Percentiles rank a stretch among this genome's conserved stretches.
phyloP scores from a whole-genome alignment of 495 filamentous ascomycete genomes.

The Talaromyces proteolyticus region DNA sequence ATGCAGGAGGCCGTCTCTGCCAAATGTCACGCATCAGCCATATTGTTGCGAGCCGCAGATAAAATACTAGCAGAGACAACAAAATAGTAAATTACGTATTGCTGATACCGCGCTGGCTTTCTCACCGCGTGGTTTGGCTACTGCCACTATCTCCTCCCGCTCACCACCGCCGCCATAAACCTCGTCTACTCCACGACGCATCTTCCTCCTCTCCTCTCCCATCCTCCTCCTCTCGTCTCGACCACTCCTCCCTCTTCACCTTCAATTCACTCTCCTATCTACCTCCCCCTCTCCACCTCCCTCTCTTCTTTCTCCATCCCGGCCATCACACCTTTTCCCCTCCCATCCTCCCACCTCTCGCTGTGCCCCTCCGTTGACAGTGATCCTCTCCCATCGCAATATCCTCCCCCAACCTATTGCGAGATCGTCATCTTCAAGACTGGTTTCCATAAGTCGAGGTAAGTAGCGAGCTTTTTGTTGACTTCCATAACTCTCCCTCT shows the following conservation, averaged over 20 bases:
- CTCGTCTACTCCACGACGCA: conserved; percentile 16
- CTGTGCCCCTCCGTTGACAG: conserved; percentile 7
- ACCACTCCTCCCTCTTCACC: conserved; percentile 11
- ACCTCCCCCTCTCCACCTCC: conserved; percentile 6
- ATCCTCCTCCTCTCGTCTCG: conserved; percentile 9
- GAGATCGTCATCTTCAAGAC: background rate
- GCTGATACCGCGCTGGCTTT: background rate
- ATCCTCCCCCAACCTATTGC: background rate
- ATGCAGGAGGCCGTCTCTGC: background rate
- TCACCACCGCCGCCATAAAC: conserved; percentile 17
- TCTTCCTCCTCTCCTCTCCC: conserved; percentile 15
- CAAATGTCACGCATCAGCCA: background rate
- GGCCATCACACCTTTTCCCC: conserved; percentile 19
- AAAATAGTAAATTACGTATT: no score
- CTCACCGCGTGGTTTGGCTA: background rate
- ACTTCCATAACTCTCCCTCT: no score
- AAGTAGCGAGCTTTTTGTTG: no score
- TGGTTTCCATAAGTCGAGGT: background rate
- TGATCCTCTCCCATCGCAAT: conserved; percentile 5
- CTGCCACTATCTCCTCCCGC: conserved; percentile 20
- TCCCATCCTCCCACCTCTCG: conserved; percentile 2
- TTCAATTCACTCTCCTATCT: conserved; percentile 13
- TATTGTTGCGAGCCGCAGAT: no score
- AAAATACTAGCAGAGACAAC: no score
- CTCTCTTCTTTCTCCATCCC: conserved; percentile 8